Conservation (phyloP, 2,329 filamentous ascomycete species). For the Erysiphe neolycopersici region DNA sequence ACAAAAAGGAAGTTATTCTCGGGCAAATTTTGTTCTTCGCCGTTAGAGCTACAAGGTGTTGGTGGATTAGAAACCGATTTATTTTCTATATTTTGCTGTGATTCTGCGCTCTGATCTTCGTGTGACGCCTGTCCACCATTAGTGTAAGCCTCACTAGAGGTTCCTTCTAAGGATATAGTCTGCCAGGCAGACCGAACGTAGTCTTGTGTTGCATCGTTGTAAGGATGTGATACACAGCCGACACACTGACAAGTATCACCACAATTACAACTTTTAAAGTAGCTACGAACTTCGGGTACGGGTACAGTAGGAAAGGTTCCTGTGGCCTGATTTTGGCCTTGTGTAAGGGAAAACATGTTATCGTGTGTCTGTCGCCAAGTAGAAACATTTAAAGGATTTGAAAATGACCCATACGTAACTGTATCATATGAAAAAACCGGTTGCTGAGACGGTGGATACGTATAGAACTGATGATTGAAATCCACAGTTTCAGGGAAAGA, state of each 20-base stretch:
- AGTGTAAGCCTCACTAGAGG: conserved; percentile 4
- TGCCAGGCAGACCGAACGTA: conserved; percentile 22
- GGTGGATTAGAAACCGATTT: conserved; percentile 9
- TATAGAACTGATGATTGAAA: conserved; percentile 6
- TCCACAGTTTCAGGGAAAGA: conserved; percentile 6
- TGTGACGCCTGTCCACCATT: conserved; percentile 1
- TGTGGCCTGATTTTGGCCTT: neutral
- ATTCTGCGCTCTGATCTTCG: conserved; percentile 3
- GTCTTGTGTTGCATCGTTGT: conserved; percentile 33
- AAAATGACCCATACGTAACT: conserved; percentile 25
- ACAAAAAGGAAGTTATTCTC: conserved; percentile 33
- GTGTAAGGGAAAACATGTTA: conserved; percentile 4
- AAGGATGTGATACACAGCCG: conserved; percentile 40
- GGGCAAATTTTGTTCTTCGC: conserved; percentile 21
- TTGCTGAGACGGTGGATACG: conserved; percentile 14
- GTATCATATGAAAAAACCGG: conserved; percentile 24
- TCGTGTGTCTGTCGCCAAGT: conserved; percentile 23
- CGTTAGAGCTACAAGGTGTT: conserved; percentile 10
- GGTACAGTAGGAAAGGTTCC: conserved; percentile 12
- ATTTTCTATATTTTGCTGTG: conserved; percentile 1
- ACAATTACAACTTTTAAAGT: conserved; percentile 27
- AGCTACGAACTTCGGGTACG: conserved; percentile 13
- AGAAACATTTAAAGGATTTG: conserved; percentile 26
- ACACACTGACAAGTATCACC: conserved; percentile 40
- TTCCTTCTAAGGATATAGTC: conserved; percentile 7